Base-by-base conservation (phyloP, 169 alveolate genomes). In the Eimeria maxima region DNA sequence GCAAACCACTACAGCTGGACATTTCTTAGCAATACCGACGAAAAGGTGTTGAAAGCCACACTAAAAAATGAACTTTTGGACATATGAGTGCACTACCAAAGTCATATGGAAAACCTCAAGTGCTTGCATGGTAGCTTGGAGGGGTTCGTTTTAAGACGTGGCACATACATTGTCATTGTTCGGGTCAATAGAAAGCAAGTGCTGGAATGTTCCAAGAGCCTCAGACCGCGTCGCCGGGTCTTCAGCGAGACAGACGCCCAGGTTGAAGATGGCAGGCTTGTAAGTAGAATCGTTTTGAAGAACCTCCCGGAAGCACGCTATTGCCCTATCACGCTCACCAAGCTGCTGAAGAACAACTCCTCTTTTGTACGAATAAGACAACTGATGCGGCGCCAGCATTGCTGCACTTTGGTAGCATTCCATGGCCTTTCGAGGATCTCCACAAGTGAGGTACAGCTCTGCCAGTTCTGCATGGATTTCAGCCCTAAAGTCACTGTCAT, bases 261-360 rank as follows among this genome's bases (percentile, higher is more conserved):
- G 57, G 81, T 94, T 94, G 89, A 94, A 94, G 42, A 94, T 88
- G 47, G 96, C 96, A 22, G 96, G 89, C 47, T 94, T 94, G 88
- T 94, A 94, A 0, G 73, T 50, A 16, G 96, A 89, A 33, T 94
- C 94, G 29, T 65, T 60, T 38, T 83, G 83, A 33, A 94, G 94
- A 27, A 89, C 87, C 50, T 57, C 74, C 33, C 96, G 89, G 50
- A 94, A 94, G 80, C 92, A 74, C 16, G 76, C n/a, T 63, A 94
- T 69, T 44, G 96, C 96, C 65, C 78, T 76, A n/a, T 94, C 89
- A 24, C 91, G 86, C 53, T 83, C 92, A 2, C 96, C 96, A 47
- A 94, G 78, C 84, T 81, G 94, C 94, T 94, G 96, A n/a, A 94
- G 69, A n/a, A 94, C 96, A 33, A 94, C 96, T 29, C 96, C 96